Evolutionary conservation across 495 filamentous ascomycete genomes (phyloP).

Genomic region (Talaromyces trachyspermus): DNA sequence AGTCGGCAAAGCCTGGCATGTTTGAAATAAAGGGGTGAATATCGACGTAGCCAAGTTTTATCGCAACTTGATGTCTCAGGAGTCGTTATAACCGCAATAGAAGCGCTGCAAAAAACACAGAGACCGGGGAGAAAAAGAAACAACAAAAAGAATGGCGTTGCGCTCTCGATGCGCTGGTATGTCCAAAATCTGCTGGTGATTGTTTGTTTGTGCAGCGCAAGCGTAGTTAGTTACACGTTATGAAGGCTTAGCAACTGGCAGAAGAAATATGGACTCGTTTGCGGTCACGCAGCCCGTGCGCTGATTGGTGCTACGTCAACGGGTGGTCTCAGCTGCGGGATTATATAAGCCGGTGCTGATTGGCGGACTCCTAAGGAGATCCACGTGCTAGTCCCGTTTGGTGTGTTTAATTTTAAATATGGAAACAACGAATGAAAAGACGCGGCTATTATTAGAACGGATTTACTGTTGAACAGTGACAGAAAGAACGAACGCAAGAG

Average conservation of each 20-base stretch:
- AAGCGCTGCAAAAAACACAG: background rate
- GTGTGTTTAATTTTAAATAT: too few species aligned
- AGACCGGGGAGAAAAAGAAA: background rate
- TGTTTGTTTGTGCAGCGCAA: background rate
- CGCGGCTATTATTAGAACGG: background rate
- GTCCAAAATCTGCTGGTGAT: background rate
- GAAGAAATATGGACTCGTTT: background rate
- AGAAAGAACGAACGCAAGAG: background rate
- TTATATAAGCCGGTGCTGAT: background rate
- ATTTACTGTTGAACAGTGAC: background rate
- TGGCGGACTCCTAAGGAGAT: background rate
- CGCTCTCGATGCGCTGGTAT: background rate
- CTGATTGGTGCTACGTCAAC: slow-evolving; percentile 5
- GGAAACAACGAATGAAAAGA: background rate
- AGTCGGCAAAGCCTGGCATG: slow-evolving; percentile 89
- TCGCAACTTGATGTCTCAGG: background rate
- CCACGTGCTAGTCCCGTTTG: background rate
- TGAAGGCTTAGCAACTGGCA: too few species aligned
- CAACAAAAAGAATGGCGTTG: slow-evolving; percentile 3
- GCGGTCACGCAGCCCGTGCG: background rate
- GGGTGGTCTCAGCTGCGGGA: background rate
- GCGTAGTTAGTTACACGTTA: too few species aligned
- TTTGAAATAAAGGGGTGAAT: slow-evolving; percentile 13
- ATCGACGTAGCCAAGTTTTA: background rate
- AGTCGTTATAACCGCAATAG: too few species aligned